phyloP scores from a whole-genome alignment of 2,329 filamentous ascomycete species.

The Talaromyces sp. region DNA sequence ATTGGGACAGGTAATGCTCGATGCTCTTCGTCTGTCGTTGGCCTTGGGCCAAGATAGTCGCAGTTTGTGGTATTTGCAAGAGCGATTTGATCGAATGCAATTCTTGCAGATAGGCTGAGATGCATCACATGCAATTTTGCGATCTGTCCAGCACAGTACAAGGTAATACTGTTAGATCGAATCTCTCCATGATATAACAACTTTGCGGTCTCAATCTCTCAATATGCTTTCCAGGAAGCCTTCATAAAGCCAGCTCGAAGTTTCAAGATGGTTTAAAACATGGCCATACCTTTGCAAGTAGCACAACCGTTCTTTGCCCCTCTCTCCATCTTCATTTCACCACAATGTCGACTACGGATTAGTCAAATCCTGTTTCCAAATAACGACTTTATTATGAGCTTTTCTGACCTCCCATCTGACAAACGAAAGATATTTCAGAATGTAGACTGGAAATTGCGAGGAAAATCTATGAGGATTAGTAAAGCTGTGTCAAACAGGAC shows the following conservation, averaged over 20 bases:
- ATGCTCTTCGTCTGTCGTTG: slow-evolving; percentile 6
- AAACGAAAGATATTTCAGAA: no score
- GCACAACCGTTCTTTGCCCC: neutral
- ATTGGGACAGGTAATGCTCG: neutral
- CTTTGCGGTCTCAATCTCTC: neutral
- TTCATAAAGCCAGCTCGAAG: neutral
- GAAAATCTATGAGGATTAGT: neutral
- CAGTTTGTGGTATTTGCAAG: slow-evolving; percentile 3
- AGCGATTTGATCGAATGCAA: slow-evolving; percentile 5
- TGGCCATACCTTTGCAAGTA: neutral
- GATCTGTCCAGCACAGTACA: neutral
- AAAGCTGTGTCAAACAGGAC: neutral
- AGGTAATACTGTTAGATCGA: neutral
- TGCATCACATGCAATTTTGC: slow-evolving; percentile 13
- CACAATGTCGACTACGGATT: neutral
- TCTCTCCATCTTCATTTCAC: neutral
- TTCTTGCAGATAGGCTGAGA: slow-evolving; percentile 2
- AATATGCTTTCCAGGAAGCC: neutral
- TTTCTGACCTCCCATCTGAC: no score
- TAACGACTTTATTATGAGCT: no score
- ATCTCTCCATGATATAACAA: neutral
- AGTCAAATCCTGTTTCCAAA: neutral
- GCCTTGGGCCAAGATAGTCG: slow-evolving; percentile 4
- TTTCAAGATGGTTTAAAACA: neutral
- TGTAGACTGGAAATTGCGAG: neutral